Percentiles rank a stretch among this genome's conserved stretches.
Conservation (phyloP, 345 rosid genomes). For the Ceriops decandra region DNA sequence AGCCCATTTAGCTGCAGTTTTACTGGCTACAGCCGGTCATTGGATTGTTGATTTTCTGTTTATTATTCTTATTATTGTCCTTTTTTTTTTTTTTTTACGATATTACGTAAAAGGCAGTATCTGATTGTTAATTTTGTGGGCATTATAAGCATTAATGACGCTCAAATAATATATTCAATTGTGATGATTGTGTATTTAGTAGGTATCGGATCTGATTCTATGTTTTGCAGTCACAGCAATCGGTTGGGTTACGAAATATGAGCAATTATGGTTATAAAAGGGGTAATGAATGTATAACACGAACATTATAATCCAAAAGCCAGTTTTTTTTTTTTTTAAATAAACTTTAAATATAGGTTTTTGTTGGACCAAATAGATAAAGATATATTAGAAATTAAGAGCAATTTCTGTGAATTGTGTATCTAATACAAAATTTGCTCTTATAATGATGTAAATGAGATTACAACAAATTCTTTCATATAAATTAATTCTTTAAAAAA, state of each 20-base stretch:
- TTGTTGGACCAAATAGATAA: no score
- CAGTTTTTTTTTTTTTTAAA: no score
- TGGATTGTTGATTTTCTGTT: slow-evolving; percentile 5
- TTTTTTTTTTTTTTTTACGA: background rate
- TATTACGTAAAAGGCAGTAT: background rate
- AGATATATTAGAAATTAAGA: no score
- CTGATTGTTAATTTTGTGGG: background rate
- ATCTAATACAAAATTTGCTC: no score
- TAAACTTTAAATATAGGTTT: no score
- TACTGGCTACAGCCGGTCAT: slow-evolving; percentile 15
- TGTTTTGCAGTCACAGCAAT: background rate
- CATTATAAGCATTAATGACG: slow-evolving; percentile 3
- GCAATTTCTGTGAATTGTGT: no score
- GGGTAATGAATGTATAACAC: background rate
- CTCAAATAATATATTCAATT: slow-evolving; percentile 5
- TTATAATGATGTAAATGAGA: no score
- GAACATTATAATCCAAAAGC: no score
- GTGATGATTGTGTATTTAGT: slow-evolving; percentile 15
- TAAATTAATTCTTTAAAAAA: no score
- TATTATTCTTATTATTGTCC: no score
- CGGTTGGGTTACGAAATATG: background rate
- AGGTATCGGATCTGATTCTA: background rate
- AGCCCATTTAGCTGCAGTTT: background rate
- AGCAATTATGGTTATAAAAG: background rate
- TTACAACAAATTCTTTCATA: no score